Percentiles rank a stretch among this genome's conserved stretches.
phyloP scores from a whole-genome alignment of 805 yeast genomes.

The Candida tallmaniae region DNA sequence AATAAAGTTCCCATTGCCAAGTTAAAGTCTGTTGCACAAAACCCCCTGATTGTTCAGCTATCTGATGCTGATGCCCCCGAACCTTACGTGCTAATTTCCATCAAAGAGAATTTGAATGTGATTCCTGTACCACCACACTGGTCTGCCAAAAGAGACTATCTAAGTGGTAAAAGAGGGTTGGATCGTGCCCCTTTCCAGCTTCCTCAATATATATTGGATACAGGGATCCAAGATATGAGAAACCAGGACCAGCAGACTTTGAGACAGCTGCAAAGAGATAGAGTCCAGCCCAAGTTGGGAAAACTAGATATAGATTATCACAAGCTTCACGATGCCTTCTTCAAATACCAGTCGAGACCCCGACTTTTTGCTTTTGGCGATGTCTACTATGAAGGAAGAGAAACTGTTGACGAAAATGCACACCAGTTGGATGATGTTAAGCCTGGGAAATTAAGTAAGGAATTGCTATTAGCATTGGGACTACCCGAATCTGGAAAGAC shows the following conservation, averaged over 20 bases:
- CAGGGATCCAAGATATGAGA: slow-evolving; percentile 88
- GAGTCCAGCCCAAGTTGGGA: slow-evolving; percentile 88
- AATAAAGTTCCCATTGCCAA: slow-evolving; percentile 62
- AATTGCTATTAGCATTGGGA: slow-evolving; percentile 66
- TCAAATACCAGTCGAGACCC: slow-evolving; percentile 76
- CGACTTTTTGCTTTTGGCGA: slow-evolving; percentile 67
- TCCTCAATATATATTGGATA: slow-evolving; percentile 72
- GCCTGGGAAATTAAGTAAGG: slow-evolving; percentile 68
- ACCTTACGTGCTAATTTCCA: slow-evolving; percentile 58
- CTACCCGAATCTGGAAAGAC: slow-evolving; percentile 42
- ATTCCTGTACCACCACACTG: slow-evolving; percentile 84
- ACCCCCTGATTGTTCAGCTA: slow-evolving; percentile 83
- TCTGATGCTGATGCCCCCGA: slow-evolving; percentile 80
- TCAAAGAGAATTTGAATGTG: slow-evolving; percentile 62
- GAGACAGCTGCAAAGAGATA: slow-evolving; percentile 71
- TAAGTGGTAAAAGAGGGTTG: slow-evolving; percentile 59
- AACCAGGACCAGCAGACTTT: slow-evolving; percentile 57
- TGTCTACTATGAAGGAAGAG: slow-evolving; percentile 73
- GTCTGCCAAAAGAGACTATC: slow-evolving; percentile 72
- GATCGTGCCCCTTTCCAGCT: slow-evolving; percentile 70
- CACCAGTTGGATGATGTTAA: slow-evolving; percentile 33
- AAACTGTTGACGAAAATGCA: slow-evolving; percentile 39
- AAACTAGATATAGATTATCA: slow-evolving; percentile 80
- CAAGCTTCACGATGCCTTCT: slow-evolving; percentile 80
- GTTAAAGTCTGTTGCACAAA: slow-evolving; percentile 54